phyloP scores from a whole-genome alignment of 208 protist genomes.

The Crithidia bombi region DNA sequence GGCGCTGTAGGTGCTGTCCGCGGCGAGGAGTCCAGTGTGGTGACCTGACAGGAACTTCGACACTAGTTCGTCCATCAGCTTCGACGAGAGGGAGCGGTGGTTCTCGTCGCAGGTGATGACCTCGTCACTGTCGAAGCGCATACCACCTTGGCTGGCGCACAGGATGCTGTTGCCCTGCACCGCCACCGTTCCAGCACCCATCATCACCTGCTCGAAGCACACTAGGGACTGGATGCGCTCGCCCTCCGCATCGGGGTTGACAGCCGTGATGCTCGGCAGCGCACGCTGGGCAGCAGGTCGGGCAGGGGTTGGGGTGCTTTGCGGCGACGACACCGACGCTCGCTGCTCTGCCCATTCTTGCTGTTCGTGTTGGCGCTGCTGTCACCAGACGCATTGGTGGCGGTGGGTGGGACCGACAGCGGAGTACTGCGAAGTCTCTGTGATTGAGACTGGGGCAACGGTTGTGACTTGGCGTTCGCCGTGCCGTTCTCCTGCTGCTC shows the following conservation, averaged over 20 bases:
- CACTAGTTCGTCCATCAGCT: slow-evolving; percentile 64
- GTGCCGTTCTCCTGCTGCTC: slow-evolving; percentile 14
- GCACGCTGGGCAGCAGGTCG: slow-evolving; percentile 10
- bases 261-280: slow-evolving; percentile 27
- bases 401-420: not conserved
- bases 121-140: slow-evolving; percentile 75
- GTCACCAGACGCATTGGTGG: not conserved
- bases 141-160: slow-evolving; percentile 48
- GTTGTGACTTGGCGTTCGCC: not conserved
- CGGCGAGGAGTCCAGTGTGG: slow-evolving; percentile 63
- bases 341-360: not conserved
- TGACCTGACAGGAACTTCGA: slow-evolving; percentile 60
- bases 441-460: not conserved
- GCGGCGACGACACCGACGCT: not conserved
- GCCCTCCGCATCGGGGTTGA: slow-evolving; percentile 9
- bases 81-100: slow-evolving; percentile 48
- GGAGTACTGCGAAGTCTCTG: not conserved
- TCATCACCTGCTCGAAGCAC: slow-evolving; percentile 63
- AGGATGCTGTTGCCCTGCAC: slow-evolving; percentile 71
- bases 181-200: slow-evolving; percentile 62
- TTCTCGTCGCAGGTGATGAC: slow-evolving; percentile 54
- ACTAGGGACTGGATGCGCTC: slow-evolving; percentile 59
- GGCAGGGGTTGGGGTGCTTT: not conserved
- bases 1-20: slow-evolving; percentile 76
- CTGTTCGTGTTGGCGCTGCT: not conserved